phyloP scores from a whole-genome alignment of 352 stramenopile genomes.

The Pilasporangium apinafurcum region DNA sequence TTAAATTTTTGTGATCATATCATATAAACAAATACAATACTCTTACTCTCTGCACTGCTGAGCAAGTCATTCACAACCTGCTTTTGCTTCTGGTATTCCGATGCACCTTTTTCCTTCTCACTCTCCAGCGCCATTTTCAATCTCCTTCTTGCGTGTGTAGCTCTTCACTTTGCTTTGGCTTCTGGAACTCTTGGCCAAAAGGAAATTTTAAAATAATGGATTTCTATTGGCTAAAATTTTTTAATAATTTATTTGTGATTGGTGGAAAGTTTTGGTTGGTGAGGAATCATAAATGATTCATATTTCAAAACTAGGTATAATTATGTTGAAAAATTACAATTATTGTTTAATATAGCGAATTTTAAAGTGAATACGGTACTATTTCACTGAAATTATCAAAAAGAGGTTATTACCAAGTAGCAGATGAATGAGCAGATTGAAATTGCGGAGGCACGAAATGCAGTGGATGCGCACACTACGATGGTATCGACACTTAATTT shows the following conservation, averaged over 20 bases:
- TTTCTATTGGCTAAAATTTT: slow-evolving; percentile 9
- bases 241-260: too few relatives aligned
- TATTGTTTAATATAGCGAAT: too few relatives aligned
- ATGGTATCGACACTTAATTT: slow-evolving; percentile 46
- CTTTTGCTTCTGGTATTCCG: slow-evolving; percentile 75
- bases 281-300: neutral
- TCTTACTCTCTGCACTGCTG: slow-evolving; percentile 64
- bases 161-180: neutral
- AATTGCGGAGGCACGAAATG: neutral
- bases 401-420: neutral
- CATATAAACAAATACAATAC: neutral
- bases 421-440: neutral
- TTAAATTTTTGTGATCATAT: neutral
- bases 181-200: slow-evolving; percentile 2
- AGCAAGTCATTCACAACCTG: slow-evolving; percentile 70
- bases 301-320: too few relatives aligned
- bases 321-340: too few relatives aligned
- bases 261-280: slow-evolving; percentile 1
- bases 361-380: too few relatives aligned
- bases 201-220: neutral
- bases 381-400: neutral
- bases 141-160: neutral
- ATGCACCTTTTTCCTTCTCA: slow-evolving; percentile 53
- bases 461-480: slow-evolving; percentile 34
- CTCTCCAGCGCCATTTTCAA: slow-evolving; percentile 23